Evolutionary conservation across 2,329 filamentous ascomycete species (phyloP).

Genomic region (Ophiostoma triangulosporum): DNA sequence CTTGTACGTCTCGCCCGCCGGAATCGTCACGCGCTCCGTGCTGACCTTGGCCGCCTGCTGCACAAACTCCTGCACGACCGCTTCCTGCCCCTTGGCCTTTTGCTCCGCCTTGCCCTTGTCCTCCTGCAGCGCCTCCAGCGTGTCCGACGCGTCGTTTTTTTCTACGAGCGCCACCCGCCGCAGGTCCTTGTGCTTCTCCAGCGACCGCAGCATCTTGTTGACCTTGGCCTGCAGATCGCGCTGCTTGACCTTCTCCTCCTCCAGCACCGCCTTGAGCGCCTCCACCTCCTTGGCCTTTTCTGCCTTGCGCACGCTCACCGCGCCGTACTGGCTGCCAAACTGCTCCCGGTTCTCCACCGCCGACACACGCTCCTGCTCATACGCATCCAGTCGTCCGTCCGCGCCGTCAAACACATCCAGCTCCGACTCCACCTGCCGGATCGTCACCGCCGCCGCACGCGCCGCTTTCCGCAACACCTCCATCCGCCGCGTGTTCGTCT

Average conservation of each 20-base stretch:
- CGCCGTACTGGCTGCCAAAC: constrained; percentile 42
- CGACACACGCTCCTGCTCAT: constrained; percentile 45
- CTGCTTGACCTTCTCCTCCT: neutral
- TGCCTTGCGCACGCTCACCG: constrained; percentile 33
- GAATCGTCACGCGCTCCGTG: constrained; percentile 44
- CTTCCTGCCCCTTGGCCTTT: constrained; percentile 33
- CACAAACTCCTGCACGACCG: constrained; percentile 38
- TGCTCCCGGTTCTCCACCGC: constrained; percentile 29
- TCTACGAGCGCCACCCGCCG: constrained; percentile 40
- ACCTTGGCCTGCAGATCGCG: constrained; percentile 6
- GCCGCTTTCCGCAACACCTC: constrained; percentile 34
- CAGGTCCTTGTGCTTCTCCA: constrained; percentile 22
- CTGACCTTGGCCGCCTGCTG: constrained; percentile 40
- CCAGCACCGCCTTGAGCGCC: constrained; percentile 22
- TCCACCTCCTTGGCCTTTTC: constrained; percentile 32
- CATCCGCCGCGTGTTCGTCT: constrained; percentile 31
- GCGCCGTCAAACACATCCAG: constrained; percentile 55
- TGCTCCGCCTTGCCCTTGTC: constrained; percentile 25
- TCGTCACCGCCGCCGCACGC: constrained; percentile 47
- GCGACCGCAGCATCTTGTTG: constrained; percentile 6
- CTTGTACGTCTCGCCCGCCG: constrained; percentile 47
- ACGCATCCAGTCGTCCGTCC: constrained; percentile 48
- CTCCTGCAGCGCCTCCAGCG: constrained; percentile 26
- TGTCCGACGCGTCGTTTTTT: constrained; percentile 40
- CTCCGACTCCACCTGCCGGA: constrained; percentile 39